These are phyloP conservation scores for Aphanomyces cochlioides DNA, from an alignment of 352 stramenopile species.

Conservation along the genomic window DNA sequence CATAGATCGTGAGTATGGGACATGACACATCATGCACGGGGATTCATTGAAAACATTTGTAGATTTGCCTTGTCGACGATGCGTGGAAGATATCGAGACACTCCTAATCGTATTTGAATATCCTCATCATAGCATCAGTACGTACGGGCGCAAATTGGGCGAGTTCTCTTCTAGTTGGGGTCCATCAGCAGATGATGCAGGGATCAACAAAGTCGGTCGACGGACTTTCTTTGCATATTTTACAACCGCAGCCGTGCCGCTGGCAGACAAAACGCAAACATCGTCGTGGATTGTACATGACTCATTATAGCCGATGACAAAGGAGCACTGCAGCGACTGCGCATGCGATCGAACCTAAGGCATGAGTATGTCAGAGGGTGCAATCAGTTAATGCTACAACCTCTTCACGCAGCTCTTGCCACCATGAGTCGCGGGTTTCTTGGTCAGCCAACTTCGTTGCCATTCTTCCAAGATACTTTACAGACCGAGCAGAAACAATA, in stretches of 20 bases:
- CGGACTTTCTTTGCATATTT: constrained; percentile 60
- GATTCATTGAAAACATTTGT: constrained; percentile 35
- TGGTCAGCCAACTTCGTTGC: constrained; percentile 95
- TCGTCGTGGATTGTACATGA: constrained; percentile 97
- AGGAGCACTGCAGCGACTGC: constrained; percentile 92
- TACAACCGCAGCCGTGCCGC: constrained; percentile 69
- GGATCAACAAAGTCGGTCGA: background rate
- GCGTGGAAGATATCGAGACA: too few relatives aligned
- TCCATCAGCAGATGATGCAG: background rate
- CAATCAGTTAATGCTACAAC: constrained; percentile 31
- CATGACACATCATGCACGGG: constrained; percentile 94
- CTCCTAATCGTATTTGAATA: background rate
- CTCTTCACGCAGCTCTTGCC: constrained; percentile 95
- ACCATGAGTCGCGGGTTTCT: constrained; percentile 97
- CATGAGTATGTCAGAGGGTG: background rate
- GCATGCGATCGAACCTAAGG: constrained; percentile 92
- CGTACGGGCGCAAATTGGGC: background rate
- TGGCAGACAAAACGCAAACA: constrained; percentile 95
- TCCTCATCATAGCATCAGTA: background rate
- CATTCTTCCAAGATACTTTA: constrained; percentile 89
- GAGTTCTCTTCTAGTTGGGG: background rate
- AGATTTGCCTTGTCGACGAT: background rate
- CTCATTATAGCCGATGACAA: constrained; percentile 96
- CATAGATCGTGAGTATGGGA: constrained; percentile 93
- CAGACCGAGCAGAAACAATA: constrained; percentile 80